Evolutionary conservation across 73 alveolate genomes (phyloP).

Genomic region (Strombidium stylifer): DNA sequence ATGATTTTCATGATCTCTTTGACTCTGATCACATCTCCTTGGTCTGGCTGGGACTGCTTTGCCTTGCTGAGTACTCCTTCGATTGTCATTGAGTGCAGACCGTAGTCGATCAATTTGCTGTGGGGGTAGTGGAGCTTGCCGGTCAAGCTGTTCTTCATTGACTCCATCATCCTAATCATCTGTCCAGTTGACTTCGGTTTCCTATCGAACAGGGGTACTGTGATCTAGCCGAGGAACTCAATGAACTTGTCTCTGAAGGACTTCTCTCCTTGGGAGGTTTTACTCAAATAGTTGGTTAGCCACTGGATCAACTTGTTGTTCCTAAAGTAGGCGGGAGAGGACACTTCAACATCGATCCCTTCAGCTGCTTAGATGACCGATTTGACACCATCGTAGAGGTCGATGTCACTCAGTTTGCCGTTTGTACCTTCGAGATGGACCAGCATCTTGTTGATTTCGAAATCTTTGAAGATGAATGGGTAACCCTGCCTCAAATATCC

Average conservation of each 20-base stretch:
- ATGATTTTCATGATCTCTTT: not conserved
- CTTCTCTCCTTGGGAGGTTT: no score
- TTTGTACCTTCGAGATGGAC: conserved; percentile 22
- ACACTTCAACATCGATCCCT: conserved; percentile 13
- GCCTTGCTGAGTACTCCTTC: conserved; percentile 2
- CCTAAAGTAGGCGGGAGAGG: conserved; percentile 13
- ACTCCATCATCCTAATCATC: conserved; percentile 16
- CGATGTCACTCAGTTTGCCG: conserved; percentile 25
- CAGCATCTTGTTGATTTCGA: conserved; percentile 9
- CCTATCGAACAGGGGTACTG: conserved; percentile 1
- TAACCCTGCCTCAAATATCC: conserved; percentile 38
- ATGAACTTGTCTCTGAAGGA: conserved; percentile 15
- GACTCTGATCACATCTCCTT: conserved; percentile 3
- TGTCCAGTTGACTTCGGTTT: conserved; percentile 17
- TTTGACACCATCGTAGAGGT: conserved; percentile 18
- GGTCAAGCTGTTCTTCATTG: conserved; percentile 23
- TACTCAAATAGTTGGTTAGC: not conserved
- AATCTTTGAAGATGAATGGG: conserved; percentile 4
- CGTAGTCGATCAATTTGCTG: conserved; percentile 23
- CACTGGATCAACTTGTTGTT: conserved; percentile 7
- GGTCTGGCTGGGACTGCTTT: conserved; percentile 6
- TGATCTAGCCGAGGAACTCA: not conserved
- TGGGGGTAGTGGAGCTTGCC: conserved; percentile 46
- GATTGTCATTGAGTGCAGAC: conserved; percentile 30
- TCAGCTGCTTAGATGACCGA: no score